These are phyloP conservation scores for Talinum fruticosum DNA, from an alignment of 148 eudicot species.

Conservation along the genomic window DNA sequence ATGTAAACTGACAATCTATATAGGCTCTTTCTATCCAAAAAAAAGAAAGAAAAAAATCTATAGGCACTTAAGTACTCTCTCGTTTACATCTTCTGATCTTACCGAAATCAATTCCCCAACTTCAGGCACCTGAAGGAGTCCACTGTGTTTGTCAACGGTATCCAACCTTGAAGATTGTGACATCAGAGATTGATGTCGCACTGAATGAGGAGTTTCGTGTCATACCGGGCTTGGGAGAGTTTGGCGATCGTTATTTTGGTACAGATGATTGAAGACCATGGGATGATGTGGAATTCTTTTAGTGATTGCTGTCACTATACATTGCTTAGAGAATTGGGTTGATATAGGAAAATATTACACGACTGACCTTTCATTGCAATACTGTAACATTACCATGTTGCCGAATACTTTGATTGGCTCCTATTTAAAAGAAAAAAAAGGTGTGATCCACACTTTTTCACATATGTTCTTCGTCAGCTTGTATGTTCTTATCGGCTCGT, in stretches of 20 bases:
- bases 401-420: not conserved
- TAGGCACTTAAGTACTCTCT: not conserved
- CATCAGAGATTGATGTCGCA: slow-evolving; percentile 84
- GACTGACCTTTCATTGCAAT: not conserved
- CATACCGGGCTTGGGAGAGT: slow-evolving; percentile 93
- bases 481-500: no score
- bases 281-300: not conserved
- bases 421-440: not conserved
- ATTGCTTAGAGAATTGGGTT: not conserved
- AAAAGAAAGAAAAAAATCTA: no score
- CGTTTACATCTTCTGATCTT: not conserved
- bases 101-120: not conserved
- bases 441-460: not conserved
- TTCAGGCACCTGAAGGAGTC: slow-evolving; percentile 91
- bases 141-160: slow-evolving; percentile 78
- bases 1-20: not conserved
- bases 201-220: slow-evolving; percentile 84
- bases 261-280: slow-evolving; percentile 58
- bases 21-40: no score
- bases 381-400: not conserved
- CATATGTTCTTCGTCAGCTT: no score
- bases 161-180: slow-evolving; percentile 85
- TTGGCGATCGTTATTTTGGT: slow-evolving; percentile 97
- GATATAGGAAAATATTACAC: not conserved
- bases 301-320: not conserved